Evolutionary conservation across 768 basidiomycete species (phyloP).

Genomic region (Pulveroboletus sp.): DNA sequence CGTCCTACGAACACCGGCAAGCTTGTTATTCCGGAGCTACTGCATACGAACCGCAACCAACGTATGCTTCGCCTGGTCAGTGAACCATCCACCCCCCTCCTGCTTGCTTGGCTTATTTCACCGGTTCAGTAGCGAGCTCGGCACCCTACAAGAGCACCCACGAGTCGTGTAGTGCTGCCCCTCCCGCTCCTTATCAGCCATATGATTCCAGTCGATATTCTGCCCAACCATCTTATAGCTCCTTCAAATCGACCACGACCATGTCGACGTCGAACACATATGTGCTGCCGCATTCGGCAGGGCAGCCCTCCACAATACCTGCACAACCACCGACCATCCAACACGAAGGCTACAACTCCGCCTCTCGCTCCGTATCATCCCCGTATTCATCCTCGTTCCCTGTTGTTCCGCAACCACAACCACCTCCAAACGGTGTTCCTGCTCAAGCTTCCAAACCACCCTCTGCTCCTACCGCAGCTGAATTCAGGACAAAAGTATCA

Average conservation of each 20-base stretch:
- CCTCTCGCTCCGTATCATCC: conserved; percentile 23
- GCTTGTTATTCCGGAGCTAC: conserved; percentile 30
- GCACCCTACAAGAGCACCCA: conserved; percentile 9
- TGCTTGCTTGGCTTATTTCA: conserved; percentile 4
- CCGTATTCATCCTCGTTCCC: conserved; percentile 18
- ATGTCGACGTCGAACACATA: conserved; percentile 19
- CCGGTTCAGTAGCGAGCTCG: conserved; percentile 8
- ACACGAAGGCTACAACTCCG: conserved; percentile 28
- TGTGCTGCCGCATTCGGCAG: conserved; percentile 12
- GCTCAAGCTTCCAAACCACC: conserved; percentile 29
- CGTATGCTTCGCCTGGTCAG: conserved; percentile 23
- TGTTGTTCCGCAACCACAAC: conserved; percentile 10
- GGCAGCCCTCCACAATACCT: conserved; percentile 8
- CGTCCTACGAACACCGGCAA: conserved; percentile 28
- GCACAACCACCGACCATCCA: conserved; percentile 27
- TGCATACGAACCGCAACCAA: conserved; percentile 20
- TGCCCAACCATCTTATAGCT: conserved; percentile 27
- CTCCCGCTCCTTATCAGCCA: conserved; percentile 15
- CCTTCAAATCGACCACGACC: conserved; percentile 32
- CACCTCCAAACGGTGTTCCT: conserved; percentile 19
- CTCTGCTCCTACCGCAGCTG: conserved; percentile 36
- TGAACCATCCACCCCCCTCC: not conserved
- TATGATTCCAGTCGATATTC: conserved; percentile 12
- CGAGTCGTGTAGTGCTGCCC: conserved; percentile 23
- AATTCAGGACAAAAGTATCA: conserved; percentile 58